These are phyloP conservation scores for Rhizophagus clarus DNA, from an alignment of 192 early-diverging fungal genomes.

Conservation along the genomic window DNA sequence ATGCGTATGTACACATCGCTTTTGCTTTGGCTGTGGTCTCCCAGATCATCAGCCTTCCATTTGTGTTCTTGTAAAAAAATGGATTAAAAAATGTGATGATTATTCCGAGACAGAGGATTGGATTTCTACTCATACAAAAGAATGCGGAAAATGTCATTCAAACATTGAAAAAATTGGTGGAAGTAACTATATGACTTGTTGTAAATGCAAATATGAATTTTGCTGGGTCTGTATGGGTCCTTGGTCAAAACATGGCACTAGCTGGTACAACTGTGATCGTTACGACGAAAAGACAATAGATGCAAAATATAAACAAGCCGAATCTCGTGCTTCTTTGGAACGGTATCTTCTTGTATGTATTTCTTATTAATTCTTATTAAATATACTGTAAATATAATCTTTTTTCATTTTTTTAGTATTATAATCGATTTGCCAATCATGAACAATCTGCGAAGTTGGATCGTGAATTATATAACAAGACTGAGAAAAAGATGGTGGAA, in stretches of 20 bases:
- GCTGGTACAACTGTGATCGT: conserved; percentile 97
- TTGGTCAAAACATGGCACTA: conserved; percentile 94
- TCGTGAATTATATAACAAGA: conserved; percentile 78
- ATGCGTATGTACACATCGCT: conserved; percentile 77
- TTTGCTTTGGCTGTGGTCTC: conserved; percentile 93
- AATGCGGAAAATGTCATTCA: conserved; percentile 91
- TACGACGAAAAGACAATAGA: conserved; percentile 90
- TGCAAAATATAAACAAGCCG: conserved; percentile 84
- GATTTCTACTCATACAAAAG: conserved; percentile 94
- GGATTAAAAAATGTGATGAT: conserved; percentile 96
- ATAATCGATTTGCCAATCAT: conserved; percentile 97
- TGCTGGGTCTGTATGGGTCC: conserved; percentile 99
- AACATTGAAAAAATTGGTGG: conserved; percentile 99
- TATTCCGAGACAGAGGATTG: conserved; percentile 98
- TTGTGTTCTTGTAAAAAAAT: conserved; percentile 80
- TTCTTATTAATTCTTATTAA: not conserved
- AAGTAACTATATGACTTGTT: conserved; percentile 99
- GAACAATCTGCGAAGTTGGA: conserved; percentile 91
- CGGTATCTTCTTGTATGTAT: conserved; percentile 89
- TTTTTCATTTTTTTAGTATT: conserved; percentile 68
- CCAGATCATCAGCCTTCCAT: conserved; percentile 88
- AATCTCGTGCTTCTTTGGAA: conserved; percentile 85
- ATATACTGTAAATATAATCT: not conserved
- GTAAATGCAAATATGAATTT: conserved; percentile 96
- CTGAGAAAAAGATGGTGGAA: conserved; percentile 94